A percentile compares a stretch with the other conserved stretches of the same genome.
Evolutionary conservation across 2,329 filamentous ascomycete species (phyloP).

Genomic region (Ceratocystis papillata): DNA sequence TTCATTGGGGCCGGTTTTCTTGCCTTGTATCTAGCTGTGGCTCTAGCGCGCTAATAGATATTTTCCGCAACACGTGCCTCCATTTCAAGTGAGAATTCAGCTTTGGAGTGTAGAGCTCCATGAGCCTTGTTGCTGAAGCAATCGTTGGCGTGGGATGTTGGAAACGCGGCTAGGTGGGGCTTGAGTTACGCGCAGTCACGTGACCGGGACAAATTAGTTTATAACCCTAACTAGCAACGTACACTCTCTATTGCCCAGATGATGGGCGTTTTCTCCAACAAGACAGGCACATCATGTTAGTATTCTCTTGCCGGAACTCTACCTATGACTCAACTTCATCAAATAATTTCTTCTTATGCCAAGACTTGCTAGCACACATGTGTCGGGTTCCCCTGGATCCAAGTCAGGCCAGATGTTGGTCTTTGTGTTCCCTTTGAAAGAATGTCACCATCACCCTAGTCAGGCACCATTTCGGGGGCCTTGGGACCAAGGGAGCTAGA

Average conservation of each 20-base stretch:
- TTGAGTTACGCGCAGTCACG: conserved; percentile 9
- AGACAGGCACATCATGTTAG: no score
- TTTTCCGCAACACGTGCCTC: neutral
- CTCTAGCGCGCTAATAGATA: neutral
- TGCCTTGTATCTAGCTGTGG: neutral
- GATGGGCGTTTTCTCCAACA: neutral
- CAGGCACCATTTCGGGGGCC: neutral
- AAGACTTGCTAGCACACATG: neutral
- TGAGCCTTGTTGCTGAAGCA: neutral
- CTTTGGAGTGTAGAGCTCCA: neutral
- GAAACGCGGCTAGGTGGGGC: conserved; percentile 9
- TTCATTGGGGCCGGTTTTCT: conserved; percentile 7
- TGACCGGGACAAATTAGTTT: neutral
- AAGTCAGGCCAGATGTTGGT: conserved; percentile 8
- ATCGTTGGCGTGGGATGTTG: neutral
- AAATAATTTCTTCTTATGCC: neutral
- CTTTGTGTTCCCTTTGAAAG: conserved; percentile 2
- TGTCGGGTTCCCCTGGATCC: neutral
- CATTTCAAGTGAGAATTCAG: neutral
- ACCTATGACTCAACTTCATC: neutral
- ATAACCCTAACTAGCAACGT: neutral
- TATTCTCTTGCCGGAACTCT: no score
- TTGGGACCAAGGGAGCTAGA: no score
- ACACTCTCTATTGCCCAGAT: neutral
- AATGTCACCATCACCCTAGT: conserved; percentile 10